Percentiles rank a stretch among this genome's conserved stretches.
These are phyloP conservation scores for Ascochyta viciae-villosae DNA, from an alignment of 2,329 filamentous ascomycete species.

Conservation along the genomic window DNA sequence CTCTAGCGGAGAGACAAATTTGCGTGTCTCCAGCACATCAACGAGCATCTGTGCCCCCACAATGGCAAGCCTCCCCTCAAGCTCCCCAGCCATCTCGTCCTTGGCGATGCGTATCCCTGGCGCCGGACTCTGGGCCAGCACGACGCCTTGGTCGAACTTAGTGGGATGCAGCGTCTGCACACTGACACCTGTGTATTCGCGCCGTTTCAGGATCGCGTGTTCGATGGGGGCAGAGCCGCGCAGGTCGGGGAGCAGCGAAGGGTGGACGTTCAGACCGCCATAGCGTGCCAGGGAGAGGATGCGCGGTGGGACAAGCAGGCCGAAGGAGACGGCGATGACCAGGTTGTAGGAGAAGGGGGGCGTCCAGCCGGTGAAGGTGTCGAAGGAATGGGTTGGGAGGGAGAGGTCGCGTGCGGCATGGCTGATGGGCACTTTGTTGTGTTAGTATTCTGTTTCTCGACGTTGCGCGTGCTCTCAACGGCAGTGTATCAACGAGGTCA, in stretches of 20 bases:
- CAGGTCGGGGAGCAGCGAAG: constrained; percentile 86
- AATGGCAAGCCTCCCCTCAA: constrained; percentile 64
- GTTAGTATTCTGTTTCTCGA: background rate
- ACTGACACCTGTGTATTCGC: constrained; percentile 73
- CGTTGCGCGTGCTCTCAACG: background rate
- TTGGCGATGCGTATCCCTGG: constrained; percentile 64
- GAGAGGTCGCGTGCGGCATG: constrained; percentile 66
- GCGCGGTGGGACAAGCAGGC: constrained; percentile 81
- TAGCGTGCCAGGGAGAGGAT: constrained; percentile 75
- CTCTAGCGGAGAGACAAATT: constrained; percentile 70
- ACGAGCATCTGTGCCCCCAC: constrained; percentile 76
- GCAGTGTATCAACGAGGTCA: background rate
- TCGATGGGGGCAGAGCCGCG: constrained; percentile 87
- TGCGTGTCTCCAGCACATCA: constrained; percentile 64
- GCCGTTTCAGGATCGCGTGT: constrained; percentile 74
- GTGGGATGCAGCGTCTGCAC: constrained; percentile 83
- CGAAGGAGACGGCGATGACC: constrained; percentile 92
- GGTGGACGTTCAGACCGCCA: constrained; percentile 92
- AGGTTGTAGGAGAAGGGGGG: constrained; percentile 64
- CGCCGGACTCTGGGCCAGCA: constrained; percentile 70
- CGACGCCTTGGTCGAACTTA: constrained; percentile 78
- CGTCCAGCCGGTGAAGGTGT: constrained; percentile 84
- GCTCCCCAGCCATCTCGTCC: constrained; percentile 55
- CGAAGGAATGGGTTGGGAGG: constrained; percentile 74
- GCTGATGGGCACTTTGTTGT: constrained; percentile 73